Percentiles rank a stretch among this genome's conserved stretches.
Conservation (phyloP, 495 filamentous ascomycete species). For the Amphirosellinia nigrospora region DNA sequence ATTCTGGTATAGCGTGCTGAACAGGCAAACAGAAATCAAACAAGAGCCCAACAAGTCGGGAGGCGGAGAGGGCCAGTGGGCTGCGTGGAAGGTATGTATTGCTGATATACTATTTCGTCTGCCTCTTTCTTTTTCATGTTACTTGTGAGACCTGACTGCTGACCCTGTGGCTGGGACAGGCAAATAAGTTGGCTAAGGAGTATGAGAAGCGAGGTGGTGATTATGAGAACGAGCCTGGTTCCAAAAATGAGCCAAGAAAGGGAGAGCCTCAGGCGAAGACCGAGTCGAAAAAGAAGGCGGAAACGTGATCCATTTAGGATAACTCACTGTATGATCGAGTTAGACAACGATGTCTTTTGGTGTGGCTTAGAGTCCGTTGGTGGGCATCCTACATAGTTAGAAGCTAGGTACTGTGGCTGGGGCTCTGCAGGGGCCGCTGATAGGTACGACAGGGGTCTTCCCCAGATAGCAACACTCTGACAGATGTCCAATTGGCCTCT, state of each 20-base stretch:
- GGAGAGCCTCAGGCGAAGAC: slow-evolving; percentile 53
- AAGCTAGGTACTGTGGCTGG: neutral
- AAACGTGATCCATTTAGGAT: too few species aligned
- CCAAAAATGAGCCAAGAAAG: slow-evolving; percentile 58
- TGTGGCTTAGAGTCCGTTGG: neutral
- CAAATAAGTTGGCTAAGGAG: slow-evolving; percentile 58
- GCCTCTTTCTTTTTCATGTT: neutral
- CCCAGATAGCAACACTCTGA: slow-evolving; percentile 1
- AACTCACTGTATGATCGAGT: too few species aligned
- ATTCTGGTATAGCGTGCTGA: slow-evolving; percentile 3
- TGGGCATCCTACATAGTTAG: too few species aligned
- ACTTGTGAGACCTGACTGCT: neutral
- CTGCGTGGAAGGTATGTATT: slow-evolving; percentile 59
- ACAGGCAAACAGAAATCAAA: slow-evolving; percentile 47
- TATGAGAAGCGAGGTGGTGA: slow-evolving; percentile 59
- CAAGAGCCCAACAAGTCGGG: slow-evolving; percentile 62
- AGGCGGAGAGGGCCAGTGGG: slow-evolving; percentile 59
- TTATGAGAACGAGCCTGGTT: slow-evolving; percentile 59
- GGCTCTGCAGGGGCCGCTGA: neutral
- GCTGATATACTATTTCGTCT: neutral
- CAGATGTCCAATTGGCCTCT: slow-evolving; percentile 15
- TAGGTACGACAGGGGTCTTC: neutral
- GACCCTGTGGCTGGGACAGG: slow-evolving; percentile 34
- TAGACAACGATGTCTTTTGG: neutral
- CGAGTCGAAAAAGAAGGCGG: slow-evolving; percentile 27